Conservation (phyloP, 2,329 filamentous ascomycete genomes). For the Alternaria arborescens region DNA sequence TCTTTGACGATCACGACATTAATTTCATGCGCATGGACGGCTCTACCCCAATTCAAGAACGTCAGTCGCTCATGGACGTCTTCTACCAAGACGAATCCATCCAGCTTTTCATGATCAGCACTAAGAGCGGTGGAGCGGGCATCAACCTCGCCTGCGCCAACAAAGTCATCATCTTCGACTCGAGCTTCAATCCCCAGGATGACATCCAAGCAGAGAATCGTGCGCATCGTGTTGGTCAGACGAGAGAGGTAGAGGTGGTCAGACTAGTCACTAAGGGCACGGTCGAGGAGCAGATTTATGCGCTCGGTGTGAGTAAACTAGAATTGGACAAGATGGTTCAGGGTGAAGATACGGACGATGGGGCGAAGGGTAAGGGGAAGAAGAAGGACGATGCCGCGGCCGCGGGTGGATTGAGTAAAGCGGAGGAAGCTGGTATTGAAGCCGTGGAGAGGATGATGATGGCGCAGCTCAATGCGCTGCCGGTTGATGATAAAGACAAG, state of each 20-base stretch:
- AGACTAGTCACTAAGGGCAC: constrained; percentile 81
- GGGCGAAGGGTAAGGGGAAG: constrained; percentile 21
- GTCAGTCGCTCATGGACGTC: constrained; percentile 86
- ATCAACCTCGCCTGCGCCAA: constrained; percentile 96
- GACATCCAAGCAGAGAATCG: constrained; percentile 98
- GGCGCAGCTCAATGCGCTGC: constrained; percentile 30
- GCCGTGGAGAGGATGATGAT: constrained; percentile 55
- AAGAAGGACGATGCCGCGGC: constrained; percentile 15
- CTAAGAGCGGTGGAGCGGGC: constrained; percentile 93
- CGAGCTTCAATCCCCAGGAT: constrained; percentile 96
- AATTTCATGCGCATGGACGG: constrained; percentile 88
- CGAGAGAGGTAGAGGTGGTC: constrained; percentile 87
- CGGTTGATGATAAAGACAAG: constrained; percentile 10
- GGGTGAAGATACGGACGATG: constrained; percentile 63
- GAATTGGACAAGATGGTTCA: constrained; percentile 81
- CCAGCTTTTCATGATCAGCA: constrained; percentile 90
- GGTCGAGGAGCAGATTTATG: constrained; percentile 92
- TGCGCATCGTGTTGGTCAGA: constrained; percentile 93
- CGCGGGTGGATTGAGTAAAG: constrained; percentile 46
- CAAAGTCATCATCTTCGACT: constrained; percentile 97
- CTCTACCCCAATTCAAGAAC: constrained; percentile 78
- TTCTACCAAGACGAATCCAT: constrained; percentile 81
- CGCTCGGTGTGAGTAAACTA: constrained; percentile 90
- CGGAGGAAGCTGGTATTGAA: constrained; percentile 43
- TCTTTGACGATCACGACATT: constrained; percentile 76